A percentile compares a stretch with the other conserved stretches of the same genome.
These are phyloP conservation scores for Aspergillus persii DNA, from an alignment of 2,329 filamentous ascomycete genomes.

Conservation along the genomic window DNA sequence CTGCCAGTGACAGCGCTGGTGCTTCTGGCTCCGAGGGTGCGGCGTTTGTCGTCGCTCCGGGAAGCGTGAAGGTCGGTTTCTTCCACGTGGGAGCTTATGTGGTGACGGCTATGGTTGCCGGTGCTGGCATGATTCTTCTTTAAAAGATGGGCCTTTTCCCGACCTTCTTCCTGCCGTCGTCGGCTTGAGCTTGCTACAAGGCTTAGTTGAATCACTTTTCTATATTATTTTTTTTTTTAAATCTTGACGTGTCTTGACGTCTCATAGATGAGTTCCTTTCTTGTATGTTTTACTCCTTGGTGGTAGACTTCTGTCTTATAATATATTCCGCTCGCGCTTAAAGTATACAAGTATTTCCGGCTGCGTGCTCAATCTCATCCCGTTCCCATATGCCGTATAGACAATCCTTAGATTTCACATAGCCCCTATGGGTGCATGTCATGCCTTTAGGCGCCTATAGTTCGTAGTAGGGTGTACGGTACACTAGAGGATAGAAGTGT, in stretches of 20 bases:
- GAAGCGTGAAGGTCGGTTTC: constrained; percentile 32
- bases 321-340: too few species aligned
- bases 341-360: too few species aligned
- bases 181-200: background rate
- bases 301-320: too few species aligned
- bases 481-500: too few species aligned
- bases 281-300: background rate
- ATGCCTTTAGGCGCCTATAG: too few species aligned
- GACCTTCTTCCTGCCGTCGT: background rate
- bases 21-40: constrained; percentile 26
- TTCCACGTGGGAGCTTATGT: constrained; percentile 40
- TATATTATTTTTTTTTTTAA: background rate
- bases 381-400: too few species aligned
- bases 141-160: constrained; percentile 21
- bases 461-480: too few species aligned
- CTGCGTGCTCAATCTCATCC: too few species aligned
- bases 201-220: background rate
- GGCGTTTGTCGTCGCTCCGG: constrained; percentile 24
- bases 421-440: too few species aligned
- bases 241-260: background rate
- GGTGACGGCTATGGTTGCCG: constrained; percentile 37
- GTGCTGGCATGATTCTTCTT: constrained; percentile 44
- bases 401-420: too few species aligned
- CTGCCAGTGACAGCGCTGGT: constrained; percentile 7
- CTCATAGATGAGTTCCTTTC: background rate